phyloP scores from a whole-genome alignment of 1,139 yeast genomes.

The Kodamaea anthophila region DNA sequence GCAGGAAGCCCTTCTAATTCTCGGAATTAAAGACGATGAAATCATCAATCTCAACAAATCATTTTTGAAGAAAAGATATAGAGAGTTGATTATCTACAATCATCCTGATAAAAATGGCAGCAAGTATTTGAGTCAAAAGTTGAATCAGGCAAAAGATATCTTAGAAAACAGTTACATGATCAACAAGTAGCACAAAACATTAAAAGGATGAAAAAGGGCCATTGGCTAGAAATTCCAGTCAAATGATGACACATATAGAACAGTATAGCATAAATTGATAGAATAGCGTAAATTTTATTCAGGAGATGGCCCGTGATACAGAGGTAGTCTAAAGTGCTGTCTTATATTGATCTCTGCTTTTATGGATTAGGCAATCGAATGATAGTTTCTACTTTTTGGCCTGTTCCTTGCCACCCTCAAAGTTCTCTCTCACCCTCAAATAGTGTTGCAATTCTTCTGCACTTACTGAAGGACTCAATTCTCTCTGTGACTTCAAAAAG shows the following conservation, averaged over 20 bases:
- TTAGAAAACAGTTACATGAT: constrained; percentile 51
- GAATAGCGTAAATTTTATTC: too few relatives aligned
- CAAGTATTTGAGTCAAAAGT: constrained; percentile 61
- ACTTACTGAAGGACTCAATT: constrained; percentile 79
- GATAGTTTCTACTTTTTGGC: constrained; percentile 11
- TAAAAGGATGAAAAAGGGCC: too few relatives aligned
- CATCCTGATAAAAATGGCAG: constrained; percentile 82
- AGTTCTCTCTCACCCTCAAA: constrained; percentile 65
- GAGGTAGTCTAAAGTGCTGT: not conserved
- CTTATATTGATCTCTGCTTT: not conserved
- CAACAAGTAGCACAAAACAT: constrained; percentile 13
- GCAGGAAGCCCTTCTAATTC: constrained; percentile 49
- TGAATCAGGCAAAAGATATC: constrained; percentile 68
- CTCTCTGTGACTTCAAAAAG: constrained; percentile 65
- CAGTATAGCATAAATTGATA: too few relatives aligned
- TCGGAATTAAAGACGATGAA: constrained; percentile 51
- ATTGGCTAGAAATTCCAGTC: too few relatives aligned
- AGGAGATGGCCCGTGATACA: too few relatives aligned
- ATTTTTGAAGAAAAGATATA: constrained; percentile 49
- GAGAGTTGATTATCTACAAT: constrained; percentile 56
- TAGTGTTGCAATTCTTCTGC: constrained; percentile 83
- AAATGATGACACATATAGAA: not conserved
- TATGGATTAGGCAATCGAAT: not conserved
- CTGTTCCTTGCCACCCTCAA: constrained; percentile 53
- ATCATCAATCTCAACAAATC: constrained; percentile 38